Percentiles rank a stretch among this genome's conserved stretches.
phyloP scores from a whole-genome alignment of 2,329 filamentous ascomycete genomes.

The Ophiostoma triangulosporum region DNA sequence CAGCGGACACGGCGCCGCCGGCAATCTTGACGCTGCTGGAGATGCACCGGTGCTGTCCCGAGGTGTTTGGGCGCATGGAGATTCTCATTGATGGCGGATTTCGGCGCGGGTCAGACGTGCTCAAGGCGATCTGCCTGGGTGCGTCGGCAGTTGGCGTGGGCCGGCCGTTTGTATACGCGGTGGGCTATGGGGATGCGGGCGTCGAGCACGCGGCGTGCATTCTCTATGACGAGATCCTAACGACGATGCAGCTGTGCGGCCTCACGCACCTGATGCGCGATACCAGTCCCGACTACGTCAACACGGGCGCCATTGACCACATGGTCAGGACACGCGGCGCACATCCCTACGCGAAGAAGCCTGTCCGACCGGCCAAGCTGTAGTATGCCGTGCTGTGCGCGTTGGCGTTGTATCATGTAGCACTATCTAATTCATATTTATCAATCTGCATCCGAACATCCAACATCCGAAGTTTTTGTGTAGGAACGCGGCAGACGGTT shows the following conservation, averaged over 20 bases:
- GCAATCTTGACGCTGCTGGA: slow-evolving; percentile 27
- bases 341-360: slow-evolving; percentile 9
- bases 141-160: slow-evolving; percentile 32
- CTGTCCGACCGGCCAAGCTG: slow-evolving; percentile 7
- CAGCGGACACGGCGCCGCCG: slow-evolving; percentile 34
- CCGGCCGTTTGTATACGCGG: slow-evolving; percentile 30
- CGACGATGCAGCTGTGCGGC: slow-evolving; percentile 24
- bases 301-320: slow-evolving; percentile 19
- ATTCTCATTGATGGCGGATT: slow-evolving; percentile 29
- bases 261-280: slow-evolving; percentile 15
- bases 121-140: slow-evolving; percentile 30
- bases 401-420: too few relatives aligned
- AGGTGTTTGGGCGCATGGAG: slow-evolving; percentile 25
- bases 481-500: slow-evolving; percentile 42
- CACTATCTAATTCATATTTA: too few relatives aligned
- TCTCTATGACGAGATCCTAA: slow-evolving; percentile 24
- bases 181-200: slow-evolving; percentile 28
- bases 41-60: slow-evolving; percentile 25
- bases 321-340: too few relatives aligned
- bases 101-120: slow-evolving; percentile 27
- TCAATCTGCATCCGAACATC: too few relatives aligned
- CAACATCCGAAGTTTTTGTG: slow-evolving; percentile 18
- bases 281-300: slow-evolving; percentile 14
- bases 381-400: too few relatives aligned
- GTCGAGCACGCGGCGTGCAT: slow-evolving; percentile 28